A percentile compares a stretch with the other conserved stretches of the same genome.
Evolutionary conservation across 768 basidiomycete genomes (phyloP).

Genomic region (Auriscalpium orientale): DNA sequence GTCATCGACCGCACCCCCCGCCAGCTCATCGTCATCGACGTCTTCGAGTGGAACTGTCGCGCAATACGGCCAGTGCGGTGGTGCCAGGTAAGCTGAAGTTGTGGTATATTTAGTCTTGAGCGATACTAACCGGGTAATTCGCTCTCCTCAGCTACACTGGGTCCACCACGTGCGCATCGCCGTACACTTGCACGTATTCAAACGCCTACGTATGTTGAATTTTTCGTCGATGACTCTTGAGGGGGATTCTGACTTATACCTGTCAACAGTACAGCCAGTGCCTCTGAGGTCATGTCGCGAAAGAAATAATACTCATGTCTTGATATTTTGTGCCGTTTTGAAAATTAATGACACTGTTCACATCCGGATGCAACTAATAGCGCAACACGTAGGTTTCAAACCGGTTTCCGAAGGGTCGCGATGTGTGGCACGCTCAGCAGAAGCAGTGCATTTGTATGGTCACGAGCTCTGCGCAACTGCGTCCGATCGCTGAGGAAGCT

Average conservation of each 20-base stretch:
- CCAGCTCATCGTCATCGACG: conserved; percentile 8
- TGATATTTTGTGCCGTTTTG: too few relatives aligned
- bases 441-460: too few relatives aligned
- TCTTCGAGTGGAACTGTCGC: conserved; percentile 23
- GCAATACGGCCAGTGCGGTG: conserved; percentile 39
- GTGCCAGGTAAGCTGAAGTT: conserved; percentile 20
- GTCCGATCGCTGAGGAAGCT: too few relatives aligned
- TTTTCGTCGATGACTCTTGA: conserved; percentile 4
- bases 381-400: too few relatives aligned
- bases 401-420: too few relatives aligned
- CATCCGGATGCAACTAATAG: too few relatives aligned
- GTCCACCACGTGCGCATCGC: conserved; percentile 28
- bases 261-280: conserved; percentile 29
- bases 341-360: too few relatives aligned
- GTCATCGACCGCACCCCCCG: background rate
- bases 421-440: too few relatives aligned
- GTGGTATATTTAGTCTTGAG: conserved; percentile 2
- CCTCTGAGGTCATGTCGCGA: conserved; percentile 8
- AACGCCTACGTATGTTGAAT: conserved; percentile 27
- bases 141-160: conserved; percentile 24
- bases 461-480: too few relatives aligned
- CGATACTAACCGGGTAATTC: too few relatives aligned
- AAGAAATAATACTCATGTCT: too few relatives aligned
- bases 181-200: conserved; percentile 27
- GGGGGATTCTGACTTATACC: background rate